Evolutionary conservation across 2,329 filamentous ascomycete genomes (phyloP), one percentile per base, ranked within the genome.

Genomic region (Teratosphaeria nubilosa): DNA sequence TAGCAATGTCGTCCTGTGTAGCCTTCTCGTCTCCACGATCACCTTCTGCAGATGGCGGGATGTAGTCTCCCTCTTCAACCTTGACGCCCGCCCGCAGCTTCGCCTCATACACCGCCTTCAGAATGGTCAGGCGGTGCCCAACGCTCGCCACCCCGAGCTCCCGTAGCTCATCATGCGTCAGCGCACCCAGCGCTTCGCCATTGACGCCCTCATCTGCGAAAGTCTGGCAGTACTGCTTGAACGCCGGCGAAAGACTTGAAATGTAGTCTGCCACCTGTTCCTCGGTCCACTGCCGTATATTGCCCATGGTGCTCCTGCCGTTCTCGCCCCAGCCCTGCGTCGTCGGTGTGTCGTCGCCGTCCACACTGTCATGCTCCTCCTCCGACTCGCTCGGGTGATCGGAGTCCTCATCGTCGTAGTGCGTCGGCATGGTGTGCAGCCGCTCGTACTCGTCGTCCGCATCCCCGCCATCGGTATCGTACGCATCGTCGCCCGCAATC

Each of bases 101-200:
- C 69, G 94, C 86, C 70, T 97, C 91, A 76, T 96, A 97, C 57
- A 97, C 91, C 68, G 86, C 91, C 77, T 96, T 97, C 59, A 99
- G 81, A 59, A 99, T 95, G 24, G 91, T 95, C 67, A 99, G 80
- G 60, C 94, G 86, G 76, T 99, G 94, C 48, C 94, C 94, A 53
- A 96, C 90, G 75, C 92, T 97, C 62, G 80, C 79, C 63, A 99
- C 88, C 53, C 91, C 91, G 86, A 97, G 92, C 70, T 95, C 90
- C 75, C 95, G 96, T 67, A 99, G 78, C 71, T 97, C 92, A 58
- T 95, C 89, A 71, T 97, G 94, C 63, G 88, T 87, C 63, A 99
- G 77, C 48, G 90, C 90, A 58, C 96, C 84, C 62, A 99, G 78
- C 56, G 90, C 92, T 72, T 97, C 91, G 64, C 94, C 94, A 41